A percentile compares a stretch with the other conserved stretches of the same genome.
Evolutionary conservation across 2,329 filamentous ascomycete species (phyloP).

Genomic region (Cladosporium sphaerospermum): DNA sequence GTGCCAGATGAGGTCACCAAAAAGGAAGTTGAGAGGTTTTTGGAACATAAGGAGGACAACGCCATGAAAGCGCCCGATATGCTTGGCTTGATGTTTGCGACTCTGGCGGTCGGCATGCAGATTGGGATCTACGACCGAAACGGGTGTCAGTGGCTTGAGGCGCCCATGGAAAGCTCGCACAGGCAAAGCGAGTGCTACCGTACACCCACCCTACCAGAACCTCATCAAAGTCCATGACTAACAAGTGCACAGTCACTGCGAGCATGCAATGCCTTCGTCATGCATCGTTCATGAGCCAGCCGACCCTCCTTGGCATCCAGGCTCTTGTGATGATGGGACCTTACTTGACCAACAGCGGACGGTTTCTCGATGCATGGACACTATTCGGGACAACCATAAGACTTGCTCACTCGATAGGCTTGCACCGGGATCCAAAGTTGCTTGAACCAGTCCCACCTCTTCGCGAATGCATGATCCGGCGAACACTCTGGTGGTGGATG

Average conservation of each 20-base stretch:
- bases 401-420: conserved; percentile 44
- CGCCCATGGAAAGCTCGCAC: conserved; percentile 31
- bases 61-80: conserved; percentile 41
- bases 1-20: conserved; percentile 39
- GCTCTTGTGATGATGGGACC: conserved; percentile 44
- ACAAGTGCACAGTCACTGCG: conserved; percentile 36
- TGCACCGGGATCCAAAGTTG: conserved; percentile 44
- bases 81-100: conserved; percentile 44
- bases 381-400: conserved; percentile 45
- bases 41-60: conserved; percentile 36
- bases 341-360: conserved; percentile 45
- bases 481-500: conserved; percentile 48
- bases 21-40: conserved; percentile 41
- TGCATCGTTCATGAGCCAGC: conserved; percentile 44
- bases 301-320: conserved; percentile 41
- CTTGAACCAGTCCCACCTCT: conserved; percentile 38
- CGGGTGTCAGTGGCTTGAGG: conserved; percentile 35
- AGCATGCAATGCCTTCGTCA: conserved; percentile 46
- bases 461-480: conserved; percentile 37
- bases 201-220: conserved; percentile 16
- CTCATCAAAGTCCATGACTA: conserved; percentile 3
- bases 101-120: conserved; percentile 42
- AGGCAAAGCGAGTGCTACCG: conserved; percentile 40
- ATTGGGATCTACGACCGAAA: conserved; percentile 39
- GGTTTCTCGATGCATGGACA: conserved; percentile 46